Evolutionary conservation across 2,329 filamentous ascomycete genomes (phyloP), one percentile per base, ranked within the genome.

Genomic region (Paraphaeosphaeria sporulosa): DNA sequence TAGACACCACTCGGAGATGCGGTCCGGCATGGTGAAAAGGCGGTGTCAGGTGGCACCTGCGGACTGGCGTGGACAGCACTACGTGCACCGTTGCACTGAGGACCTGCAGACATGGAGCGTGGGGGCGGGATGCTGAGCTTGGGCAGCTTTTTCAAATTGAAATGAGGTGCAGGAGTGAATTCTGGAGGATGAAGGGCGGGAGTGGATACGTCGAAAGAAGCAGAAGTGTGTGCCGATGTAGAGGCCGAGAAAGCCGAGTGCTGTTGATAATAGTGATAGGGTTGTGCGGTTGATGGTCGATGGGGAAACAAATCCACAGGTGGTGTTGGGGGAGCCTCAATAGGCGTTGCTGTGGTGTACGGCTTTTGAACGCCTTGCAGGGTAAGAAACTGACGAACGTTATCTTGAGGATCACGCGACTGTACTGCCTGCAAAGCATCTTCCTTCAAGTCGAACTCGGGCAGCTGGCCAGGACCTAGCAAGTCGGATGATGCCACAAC

Each of bases 401-500:
- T 96, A 79, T 97, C 94, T 76, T 96, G 94, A 6, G 94, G 91
- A 72, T 97, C 93, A 55, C 90, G 86, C 19, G 84, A 82, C 72
- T 90, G 85, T 34, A 97, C 75, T 63, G 84, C 87, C 59, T 88
- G 87, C 17, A 97, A 87, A 44, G 84, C 85, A 51, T 90, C 87
- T 75, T 93, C 89, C 69, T 93, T 89, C 40, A 97, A 85, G 21
- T 80, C 80, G 61, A 94, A 84, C 25, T 89, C 83, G 23, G 90
- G 85, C 13, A 89, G 75, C 38, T 85, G 78, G 8, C 86, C 86
- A 6, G 91, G 90, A 2, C 93, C 94, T 64, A 98, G 85, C 12
- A 96, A 85, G 77, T 97, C 94, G 1, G 94, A 97, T 0, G 94
- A 97, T 27, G 94, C 94, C 55, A 96, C 90, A 10, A 97, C 85